These are phyloP conservation scores for Chrysoporthe cubensis DNA, from an alignment of 2,329 filamentous ascomycete species.

Conservation along the genomic window DNA sequence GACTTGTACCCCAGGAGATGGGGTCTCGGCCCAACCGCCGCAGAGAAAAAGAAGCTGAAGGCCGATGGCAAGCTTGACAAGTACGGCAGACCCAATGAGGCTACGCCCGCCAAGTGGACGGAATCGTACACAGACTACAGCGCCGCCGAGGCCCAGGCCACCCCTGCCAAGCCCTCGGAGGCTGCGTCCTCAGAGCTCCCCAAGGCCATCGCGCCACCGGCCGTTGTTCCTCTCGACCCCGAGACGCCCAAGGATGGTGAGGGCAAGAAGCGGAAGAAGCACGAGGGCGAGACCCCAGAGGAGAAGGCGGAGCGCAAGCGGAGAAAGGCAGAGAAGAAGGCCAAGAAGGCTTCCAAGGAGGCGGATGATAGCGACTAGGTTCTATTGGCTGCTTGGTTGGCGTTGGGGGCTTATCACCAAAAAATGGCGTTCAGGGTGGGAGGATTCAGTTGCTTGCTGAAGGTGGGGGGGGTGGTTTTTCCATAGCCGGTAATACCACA, in stretches of 20 bases:
- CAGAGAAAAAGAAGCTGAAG: slow-evolving; percentile 99
- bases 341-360: slow-evolving; percentile 33
- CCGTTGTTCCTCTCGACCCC: slow-evolving; percentile 35
- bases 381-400: slow-evolving; percentile 5
- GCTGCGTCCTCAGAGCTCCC: slow-evolving; percentile 48
- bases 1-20: slow-evolving; percentile 96
- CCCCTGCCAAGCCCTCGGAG: slow-evolving; percentile 45
- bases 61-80: slow-evolving; percentile 97
- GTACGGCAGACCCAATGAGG: slow-evolving; percentile 89
- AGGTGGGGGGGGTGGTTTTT: slow-evolving; percentile 9
- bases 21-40: slow-evolving; percentile 90
- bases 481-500: not conserved
- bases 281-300: slow-evolving; percentile 75
- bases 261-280: slow-evolving; percentile 83
- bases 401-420: slow-evolving; percentile 14
- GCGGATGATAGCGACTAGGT: slow-evolving; percentile 33
- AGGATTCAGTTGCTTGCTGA: slow-evolving; percentile 1
- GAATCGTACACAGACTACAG: slow-evolving; percentile 90
- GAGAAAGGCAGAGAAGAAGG: slow-evolving; percentile 40
- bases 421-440: slow-evolving; percentile 13
- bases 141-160: slow-evolving; percentile 51
- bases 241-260: slow-evolving; percentile 50
- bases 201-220: slow-evolving; percentile 38
- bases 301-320: slow-evolving; percentile 54
- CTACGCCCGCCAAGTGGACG: slow-evolving; percentile 92